A percentile compares a stretch with the other conserved stretches of the same genome.
Conservation (phyloP, 768 basidiomycete species). For the Panus rudis region DNA sequence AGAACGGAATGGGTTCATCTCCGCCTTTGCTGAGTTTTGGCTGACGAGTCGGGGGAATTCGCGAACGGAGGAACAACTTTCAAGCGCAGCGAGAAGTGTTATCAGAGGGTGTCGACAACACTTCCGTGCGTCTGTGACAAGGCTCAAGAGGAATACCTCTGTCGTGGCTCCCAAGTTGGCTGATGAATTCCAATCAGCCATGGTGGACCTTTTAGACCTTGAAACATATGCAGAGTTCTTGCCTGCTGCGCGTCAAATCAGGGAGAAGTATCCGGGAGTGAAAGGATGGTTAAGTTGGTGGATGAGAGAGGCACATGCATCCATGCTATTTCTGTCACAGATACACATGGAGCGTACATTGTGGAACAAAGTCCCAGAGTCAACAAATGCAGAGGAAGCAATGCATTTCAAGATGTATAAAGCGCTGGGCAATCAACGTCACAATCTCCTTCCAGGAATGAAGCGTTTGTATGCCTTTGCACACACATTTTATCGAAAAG, state of each 20-base stretch:
- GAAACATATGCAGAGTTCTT: background rate
- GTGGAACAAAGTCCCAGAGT: constrained; percentile 27
- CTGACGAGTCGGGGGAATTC: background rate
- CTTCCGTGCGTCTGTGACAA: constrained; percentile 22
- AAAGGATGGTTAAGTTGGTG: constrained; percentile 30
- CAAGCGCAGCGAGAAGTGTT: constrained; percentile 11
- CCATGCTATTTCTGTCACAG: constrained; percentile 25
- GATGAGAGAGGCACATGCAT: constrained; percentile 20
- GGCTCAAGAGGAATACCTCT: constrained; percentile 19
- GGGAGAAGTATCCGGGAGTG: constrained; percentile 17
- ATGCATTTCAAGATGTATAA: constrained; percentile 30
- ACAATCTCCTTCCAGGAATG: constrained; percentile 20
- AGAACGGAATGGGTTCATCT: constrained; percentile 24
- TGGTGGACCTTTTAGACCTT: constrained; percentile 6
- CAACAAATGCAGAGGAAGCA: constrained; percentile 30
- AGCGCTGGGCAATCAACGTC: constrained; percentile 17
- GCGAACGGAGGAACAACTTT: constrained; percentile 14
- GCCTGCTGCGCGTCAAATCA: background rate
- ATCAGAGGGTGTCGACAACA: constrained; percentile 29
- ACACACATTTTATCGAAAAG: constrained; percentile 16
- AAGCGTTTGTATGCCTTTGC: constrained; percentile 12
- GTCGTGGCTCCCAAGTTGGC: constrained; percentile 15
- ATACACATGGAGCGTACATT: constrained; percentile 23
- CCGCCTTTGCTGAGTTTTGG: constrained; percentile 24
- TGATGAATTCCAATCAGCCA: constrained; percentile 14